phyloP scores from a whole-genome alignment of 805 yeast genomes.

The Danielia reshetovae region DNA sequence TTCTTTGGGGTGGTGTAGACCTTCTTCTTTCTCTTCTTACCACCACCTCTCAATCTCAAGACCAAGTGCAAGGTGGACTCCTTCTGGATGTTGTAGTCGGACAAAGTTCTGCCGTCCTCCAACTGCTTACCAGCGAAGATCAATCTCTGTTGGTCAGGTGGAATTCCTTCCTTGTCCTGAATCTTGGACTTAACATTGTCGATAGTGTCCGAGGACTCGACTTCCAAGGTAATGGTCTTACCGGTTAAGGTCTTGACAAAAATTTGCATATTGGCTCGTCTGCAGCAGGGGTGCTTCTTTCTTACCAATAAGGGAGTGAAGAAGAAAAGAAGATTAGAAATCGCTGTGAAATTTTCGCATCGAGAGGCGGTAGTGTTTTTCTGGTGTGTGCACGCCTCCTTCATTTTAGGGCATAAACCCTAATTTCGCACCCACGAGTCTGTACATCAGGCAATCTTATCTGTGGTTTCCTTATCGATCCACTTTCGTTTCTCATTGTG shows the following conservation, averaged over 20 bases:
- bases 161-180: conserved; percentile 99
- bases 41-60: conserved; percentile 88
- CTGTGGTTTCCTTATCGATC: too few relatives aligned
- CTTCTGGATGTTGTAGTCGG: conserved; percentile 99
- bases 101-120: conserved; percentile 98
- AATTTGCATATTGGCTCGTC: conserved; percentile 71
- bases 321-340: conserved; percentile 6
- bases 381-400: conserved; percentile 5
- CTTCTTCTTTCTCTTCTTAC: conserved; percentile 99
- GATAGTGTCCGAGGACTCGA: conserved; percentile 97
- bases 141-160: conserved; percentile 99
- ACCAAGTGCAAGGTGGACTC: conserved; percentile 97
- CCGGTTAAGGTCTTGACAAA: conserved; percentile 99
- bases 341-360: conserved; percentile 4
- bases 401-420: conserved; percentile 15
- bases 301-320: conserved; percentile 35
- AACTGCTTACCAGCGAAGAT: conserved; percentile 99
- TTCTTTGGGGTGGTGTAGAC: conserved; percentile 99
- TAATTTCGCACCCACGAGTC: background rate
- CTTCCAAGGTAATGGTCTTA: conserved; percentile 98
- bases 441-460: too few relatives aligned
- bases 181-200: conserved; percentile 98
- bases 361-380: conserved; percentile 4
- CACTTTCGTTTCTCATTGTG: too few relatives aligned
- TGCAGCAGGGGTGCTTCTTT: conserved; percentile 44